Evolutionary conservation across 345 rosid species (phyloP).

Genomic region (Trapa bicornis): DNA sequence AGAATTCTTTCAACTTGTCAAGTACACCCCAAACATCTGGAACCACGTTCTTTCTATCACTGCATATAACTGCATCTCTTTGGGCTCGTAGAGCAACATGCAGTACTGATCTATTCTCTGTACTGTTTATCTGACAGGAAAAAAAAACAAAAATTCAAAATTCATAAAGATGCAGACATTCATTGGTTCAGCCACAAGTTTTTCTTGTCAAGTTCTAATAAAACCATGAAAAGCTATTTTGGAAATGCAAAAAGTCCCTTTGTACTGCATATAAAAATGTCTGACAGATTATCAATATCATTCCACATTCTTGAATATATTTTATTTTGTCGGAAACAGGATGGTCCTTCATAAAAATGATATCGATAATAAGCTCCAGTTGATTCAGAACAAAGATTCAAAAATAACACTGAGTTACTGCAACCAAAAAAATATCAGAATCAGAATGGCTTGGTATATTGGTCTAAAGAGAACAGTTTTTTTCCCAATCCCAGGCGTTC

Average conservation of each 20-base stretch:
- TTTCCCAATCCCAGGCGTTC: background rate
- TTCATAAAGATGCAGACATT: background rate
- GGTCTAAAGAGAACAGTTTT: background rate
- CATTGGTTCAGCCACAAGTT: background rate
- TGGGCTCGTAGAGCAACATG: slow-evolving; percentile 94
- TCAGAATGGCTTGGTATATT: background rate
- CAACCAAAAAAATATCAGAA: background rate
- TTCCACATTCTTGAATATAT: background rate
- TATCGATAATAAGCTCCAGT: background rate
- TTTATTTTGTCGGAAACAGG: background rate
- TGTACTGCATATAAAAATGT: background rate
- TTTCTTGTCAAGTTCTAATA: background rate
- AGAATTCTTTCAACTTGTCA: slow-evolving; percentile 76
- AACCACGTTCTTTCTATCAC: slow-evolving; percentile 82
- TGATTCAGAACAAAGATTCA: background rate
- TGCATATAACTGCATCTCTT: slow-evolving; percentile 54
- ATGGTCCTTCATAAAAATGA: background rate
- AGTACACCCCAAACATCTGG: slow-evolving; percentile 88
- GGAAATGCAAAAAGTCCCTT: background rate
- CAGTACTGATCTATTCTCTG: slow-evolving; percentile 90
- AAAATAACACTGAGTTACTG: background rate
- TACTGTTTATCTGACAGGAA: slow-evolving; percentile 63
- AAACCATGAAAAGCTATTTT: background rate
- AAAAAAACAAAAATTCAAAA: background rate
- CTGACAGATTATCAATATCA: background rate